Evolutionary conservation across 2,329 filamentous ascomycete species (phyloP), one percentile per base, ranked within the genome.

Genomic region (Zarea fungicola): DNA sequence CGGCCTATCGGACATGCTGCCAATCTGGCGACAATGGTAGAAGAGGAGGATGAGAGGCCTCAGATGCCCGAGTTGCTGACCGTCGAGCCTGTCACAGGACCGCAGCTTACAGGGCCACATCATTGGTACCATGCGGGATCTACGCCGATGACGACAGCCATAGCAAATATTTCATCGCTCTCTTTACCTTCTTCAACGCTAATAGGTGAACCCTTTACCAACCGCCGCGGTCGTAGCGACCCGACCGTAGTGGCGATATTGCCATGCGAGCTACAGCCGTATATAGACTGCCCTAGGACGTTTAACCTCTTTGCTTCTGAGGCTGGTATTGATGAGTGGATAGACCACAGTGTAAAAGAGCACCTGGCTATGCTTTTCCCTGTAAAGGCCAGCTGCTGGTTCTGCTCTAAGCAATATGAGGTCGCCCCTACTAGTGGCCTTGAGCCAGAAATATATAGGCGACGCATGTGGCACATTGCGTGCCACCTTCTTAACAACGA

Each of bases 391-490:
- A 46, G 67, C 0, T 82, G 78, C 55, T 77, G 72, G 69, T 80
- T 77, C 51, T 82, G 78, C 55, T 64, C 73, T 47, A n/a, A 32
- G 9, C 9, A 13, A n/a, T 39, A 32, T 16, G 9, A 13, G n/a
- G 45, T 50, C 5, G 13, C 26, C 0, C 76, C 74, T 49, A 54
- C 56, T 5, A 53, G 63, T 3, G 41, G 35, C 1, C 39, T 53
- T 0, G 44, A 39, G 0, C 19, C 19, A 5, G 26, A 32, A 9
- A 28, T 48, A n/a, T 48, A 41, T 28, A 41, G 25, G 10, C 9
- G 5, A 11, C 69, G 78, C 2, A 75, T 81, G 73, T 23, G 58
- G 3, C 79, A 83, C 54, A 75, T 81, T 42, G 66, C 62, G 0
- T 48, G 50, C 0, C 78, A 82, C 51, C 65, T 77, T 34, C 47